Evolutionary conservation across 2,329 filamentous ascomycete genomes (phyloP), one percentile per base, ranked within the genome.

Genomic region (Emmonsiellopsis sp.): DNA sequence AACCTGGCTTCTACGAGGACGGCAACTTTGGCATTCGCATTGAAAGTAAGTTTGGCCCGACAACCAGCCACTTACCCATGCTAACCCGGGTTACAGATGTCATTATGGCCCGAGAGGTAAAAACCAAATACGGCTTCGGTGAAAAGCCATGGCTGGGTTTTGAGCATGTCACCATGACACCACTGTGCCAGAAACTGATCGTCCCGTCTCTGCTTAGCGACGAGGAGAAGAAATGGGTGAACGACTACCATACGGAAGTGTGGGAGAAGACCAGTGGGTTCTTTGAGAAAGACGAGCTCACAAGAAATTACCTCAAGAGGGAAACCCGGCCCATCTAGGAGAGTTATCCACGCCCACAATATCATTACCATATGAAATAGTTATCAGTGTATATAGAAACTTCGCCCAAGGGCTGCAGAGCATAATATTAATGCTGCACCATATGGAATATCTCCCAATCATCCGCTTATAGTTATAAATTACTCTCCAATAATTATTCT

Each of bases 1-100:
- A 98, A 70, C 93, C 93, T 1, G 93, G 93, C 32, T 98, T 91
- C 73, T 98, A 98, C 68, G 91, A 97, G 70, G 93, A 98, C 63
- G 92, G 90, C 47, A 83, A 84, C 40, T 98, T 95, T 65, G 93
- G 93, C 15, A 93, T 98, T 61, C 86, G 93, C 15, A 96, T 96
- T 64, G 93, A 98, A 72, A 98, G 75, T 79, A 61, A 63, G 73
- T 59, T 46, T 55, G 32, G 15, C 30, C 15, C 42, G n/a, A 2
- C 34, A 26, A 32, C 8, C 11, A 9, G 26, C 15, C 7, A 16
- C 42, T 2, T 16, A 43, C 10, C 13, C 30, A 38, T 45, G 38
- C 54, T 62, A 52, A 59, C 54, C 54, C 42, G 11, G 2, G 51
- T 50, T 54, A 13, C 58, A 79, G 75, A 98, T 68, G 84, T 98